Evolutionary conservation across 1,284 basidiomycete species (phyloP).

Genomic region (Vanrija humicola): DNA sequence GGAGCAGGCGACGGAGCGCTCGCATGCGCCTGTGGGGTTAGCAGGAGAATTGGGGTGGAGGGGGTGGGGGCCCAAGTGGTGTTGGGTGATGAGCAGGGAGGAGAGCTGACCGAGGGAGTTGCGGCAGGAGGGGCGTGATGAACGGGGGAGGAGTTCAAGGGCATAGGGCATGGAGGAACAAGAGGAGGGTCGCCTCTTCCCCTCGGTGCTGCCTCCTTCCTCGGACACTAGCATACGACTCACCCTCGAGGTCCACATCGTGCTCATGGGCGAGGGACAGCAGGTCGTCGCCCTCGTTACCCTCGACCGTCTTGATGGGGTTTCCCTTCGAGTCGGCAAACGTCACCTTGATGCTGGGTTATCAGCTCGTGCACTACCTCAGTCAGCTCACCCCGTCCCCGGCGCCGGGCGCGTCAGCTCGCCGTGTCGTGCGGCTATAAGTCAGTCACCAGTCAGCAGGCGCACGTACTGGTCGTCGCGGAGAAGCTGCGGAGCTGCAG

Average conservation of each 20-base stretch:
- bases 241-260: conserved; percentile 96
- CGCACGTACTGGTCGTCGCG: neutral
- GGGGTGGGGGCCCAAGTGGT: neutral
- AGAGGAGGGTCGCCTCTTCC: too few species aligned
- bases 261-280: conserved; percentile 89
- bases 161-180: too few species aligned
- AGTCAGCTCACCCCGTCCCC: conserved; percentile 43
- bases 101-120: neutral
- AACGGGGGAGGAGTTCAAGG: too few species aligned
- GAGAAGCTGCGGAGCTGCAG: neutral
- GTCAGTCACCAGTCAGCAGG: conserved; percentile 1
- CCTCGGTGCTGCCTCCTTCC: too few species aligned
- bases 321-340: conserved; percentile 86
- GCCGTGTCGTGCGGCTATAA: conserved; percentile 47
- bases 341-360: conserved; percentile 71
- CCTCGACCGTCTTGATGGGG: conserved; percentile 81
- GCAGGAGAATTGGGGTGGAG: neutral
- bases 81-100: neutral
- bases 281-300: conserved; percentile 89
- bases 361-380: conserved; percentile 1
- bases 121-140: too few species aligned
- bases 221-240: conserved; percentile 22
- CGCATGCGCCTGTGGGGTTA: conserved; percentile 72
- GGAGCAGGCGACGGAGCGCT: conserved; percentile 94
- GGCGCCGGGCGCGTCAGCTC: conserved; percentile 56